phyloP scores from a whole-genome alignment of 768 basidiomycete species.

The Phylloporus sp. region DNA sequence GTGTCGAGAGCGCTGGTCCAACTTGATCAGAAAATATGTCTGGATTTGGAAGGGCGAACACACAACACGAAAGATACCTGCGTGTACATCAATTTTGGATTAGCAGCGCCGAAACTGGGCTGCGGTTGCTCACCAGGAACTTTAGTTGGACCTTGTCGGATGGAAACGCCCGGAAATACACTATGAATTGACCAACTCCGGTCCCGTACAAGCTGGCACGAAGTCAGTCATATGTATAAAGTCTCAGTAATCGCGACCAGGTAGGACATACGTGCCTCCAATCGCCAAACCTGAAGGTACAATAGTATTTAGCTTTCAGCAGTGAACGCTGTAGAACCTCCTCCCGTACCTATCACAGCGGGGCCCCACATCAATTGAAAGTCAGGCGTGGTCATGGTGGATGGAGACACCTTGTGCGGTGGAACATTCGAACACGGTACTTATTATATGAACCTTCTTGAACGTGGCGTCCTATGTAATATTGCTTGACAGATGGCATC shows the following conservation, averaged over 20 bases:
- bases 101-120: not conserved
- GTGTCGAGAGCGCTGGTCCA: slow-evolving; percentile 8
- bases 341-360: slow-evolving; percentile 15
- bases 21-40: not conserved
- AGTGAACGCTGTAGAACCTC: no score
- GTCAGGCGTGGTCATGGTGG: slow-evolving; percentile 6
- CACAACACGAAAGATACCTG: slow-evolving; percentile 12
- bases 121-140: slow-evolving; percentile 8
- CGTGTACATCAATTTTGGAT: no score
- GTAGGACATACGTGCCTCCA: slow-evolving; percentile 9
- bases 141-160: slow-evolving; percentile 10
- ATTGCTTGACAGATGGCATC: no score
- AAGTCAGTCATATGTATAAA: not conserved
- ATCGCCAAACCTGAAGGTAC: slow-evolving; percentile 16
- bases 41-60: not conserved
- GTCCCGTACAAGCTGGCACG: slow-evolving; percentile 20
- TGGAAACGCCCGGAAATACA: slow-evolving; percentile 18
- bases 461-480: no score
- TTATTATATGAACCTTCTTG: no score
- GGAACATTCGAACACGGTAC: no score
- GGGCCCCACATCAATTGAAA: slow-evolving; percentile 8
- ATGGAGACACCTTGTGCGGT: no score
- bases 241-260: not conserved
- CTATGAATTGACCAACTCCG: slow-evolving; percentile 14
- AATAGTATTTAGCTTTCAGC: slow-evolving; percentile 7